Evolutionary conservation across 148 eudicot genomes (phyloP).

Genomic region (Rhododendron williamsianum): DNA sequence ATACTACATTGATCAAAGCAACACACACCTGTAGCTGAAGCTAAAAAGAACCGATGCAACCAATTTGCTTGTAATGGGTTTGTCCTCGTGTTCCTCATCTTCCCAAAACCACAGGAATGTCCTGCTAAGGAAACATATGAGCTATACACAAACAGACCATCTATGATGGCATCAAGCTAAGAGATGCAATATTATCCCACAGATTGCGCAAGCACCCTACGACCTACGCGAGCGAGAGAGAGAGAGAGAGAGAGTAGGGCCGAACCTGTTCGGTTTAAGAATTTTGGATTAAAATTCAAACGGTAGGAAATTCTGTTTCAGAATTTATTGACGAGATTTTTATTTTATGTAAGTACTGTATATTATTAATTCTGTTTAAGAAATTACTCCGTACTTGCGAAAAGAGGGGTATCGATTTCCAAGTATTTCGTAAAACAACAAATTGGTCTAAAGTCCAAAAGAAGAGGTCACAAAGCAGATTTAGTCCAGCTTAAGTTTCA

Average conservation of each 20-base stretch:
- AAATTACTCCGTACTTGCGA: no score
- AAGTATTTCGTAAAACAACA: no score
- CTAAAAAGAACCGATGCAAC: neutral
- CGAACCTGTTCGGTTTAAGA: neutral
- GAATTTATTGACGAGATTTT: no score
- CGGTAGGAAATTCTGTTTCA: neutral
- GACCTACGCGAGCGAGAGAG: no score
- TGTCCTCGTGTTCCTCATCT: constrained; percentile 10
- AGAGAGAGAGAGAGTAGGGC: neutral
- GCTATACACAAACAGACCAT: neutral
- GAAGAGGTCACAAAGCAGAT: no score
- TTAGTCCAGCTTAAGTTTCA: no score
- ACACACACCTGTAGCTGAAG: neutral
- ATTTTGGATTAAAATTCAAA: neutral
- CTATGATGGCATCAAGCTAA: neutral
- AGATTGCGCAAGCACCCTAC: neutral
- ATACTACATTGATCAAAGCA: neutral
- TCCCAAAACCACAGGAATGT: neutral
- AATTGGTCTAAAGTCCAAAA: no score
- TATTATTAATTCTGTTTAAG: no score
- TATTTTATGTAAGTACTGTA: no score
- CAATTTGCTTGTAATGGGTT: constrained; percentile 6
- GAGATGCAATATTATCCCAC: neutral
- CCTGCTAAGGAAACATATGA: neutral
- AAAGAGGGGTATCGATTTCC: no score